Evolutionary conservation across 2,329 filamentous ascomycete genomes (phyloP).

Genomic region (Graphiopsis chlorocephala): DNA sequence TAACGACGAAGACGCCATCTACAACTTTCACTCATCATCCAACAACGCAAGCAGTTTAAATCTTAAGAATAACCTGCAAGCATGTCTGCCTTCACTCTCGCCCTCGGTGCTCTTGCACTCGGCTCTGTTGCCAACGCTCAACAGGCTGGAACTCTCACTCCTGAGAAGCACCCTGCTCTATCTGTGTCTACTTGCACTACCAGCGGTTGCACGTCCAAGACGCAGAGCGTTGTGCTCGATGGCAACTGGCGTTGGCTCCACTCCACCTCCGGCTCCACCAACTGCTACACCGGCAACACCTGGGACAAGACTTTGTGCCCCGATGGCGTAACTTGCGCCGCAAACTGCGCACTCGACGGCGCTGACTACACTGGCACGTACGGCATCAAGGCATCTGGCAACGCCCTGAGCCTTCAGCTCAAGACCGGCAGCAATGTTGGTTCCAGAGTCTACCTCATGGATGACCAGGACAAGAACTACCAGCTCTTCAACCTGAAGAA

Average conservation of each 20-base stretch:
- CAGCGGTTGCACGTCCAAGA: conserved; percentile 38
- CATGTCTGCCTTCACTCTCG: conserved; percentile 39
- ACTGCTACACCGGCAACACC: conserved; percentile 49
- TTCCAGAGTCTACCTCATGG: conserved; percentile 63
- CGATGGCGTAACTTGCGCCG: conserved; percentile 46
- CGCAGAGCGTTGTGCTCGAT: conserved; percentile 40
- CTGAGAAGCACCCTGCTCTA: conserved; percentile 44
- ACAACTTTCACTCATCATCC: not conserved
- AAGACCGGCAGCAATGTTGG: conserved; percentile 37
- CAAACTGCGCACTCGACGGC: conserved; percentile 57
- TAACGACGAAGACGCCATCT: not conserved
- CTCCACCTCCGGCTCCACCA: conserved; percentile 43
- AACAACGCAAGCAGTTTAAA: conserved; percentile 1
- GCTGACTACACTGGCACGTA: conserved; percentile 56
- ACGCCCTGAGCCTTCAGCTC: conserved; percentile 47
- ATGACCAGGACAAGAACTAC: conserved; percentile 57
- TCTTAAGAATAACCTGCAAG: conserved; percentile 19
- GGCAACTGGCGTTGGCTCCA: conserved; percentile 53
- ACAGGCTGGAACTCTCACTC: conserved; percentile 40
- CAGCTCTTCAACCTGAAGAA: conserved; percentile 63
- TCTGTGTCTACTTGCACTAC: conserved; percentile 34
- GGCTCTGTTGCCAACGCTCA: conserved; percentile 41
- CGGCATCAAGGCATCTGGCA: conserved; percentile 52
- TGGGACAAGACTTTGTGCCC: conserved; percentile 43
- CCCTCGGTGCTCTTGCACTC: conserved; percentile 40